A percentile compares a stretch with the other conserved stretches of the same genome.
These are phyloP conservation scores for Rhododendron williamsianum DNA, from an alignment of 148 eudicot species.

Conservation along the genomic window DNA sequence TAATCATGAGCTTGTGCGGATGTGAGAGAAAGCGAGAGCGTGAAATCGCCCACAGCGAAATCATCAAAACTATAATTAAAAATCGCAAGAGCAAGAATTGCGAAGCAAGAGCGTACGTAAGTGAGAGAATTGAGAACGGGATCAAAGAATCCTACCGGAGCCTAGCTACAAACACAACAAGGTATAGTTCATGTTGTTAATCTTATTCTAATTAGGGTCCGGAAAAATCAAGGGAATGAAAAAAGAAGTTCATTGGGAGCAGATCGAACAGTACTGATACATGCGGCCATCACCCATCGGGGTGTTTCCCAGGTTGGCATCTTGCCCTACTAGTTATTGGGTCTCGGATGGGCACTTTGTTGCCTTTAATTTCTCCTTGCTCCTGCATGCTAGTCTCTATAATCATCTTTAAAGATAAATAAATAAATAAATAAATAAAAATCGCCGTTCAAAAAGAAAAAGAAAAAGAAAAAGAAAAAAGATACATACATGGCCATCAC, in stretches of 20 bases:
- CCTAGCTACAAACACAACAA: neutral
- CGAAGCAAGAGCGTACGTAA: neutral
- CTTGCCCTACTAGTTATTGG: too few relatives aligned
- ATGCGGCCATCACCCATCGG: too few relatives aligned
- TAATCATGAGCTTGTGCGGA: too few relatives aligned
- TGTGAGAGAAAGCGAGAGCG: neutral
- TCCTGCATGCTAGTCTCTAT: too few relatives aligned
- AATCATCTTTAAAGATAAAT: too few relatives aligned
- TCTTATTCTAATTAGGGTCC: neutral
- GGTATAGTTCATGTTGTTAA: too few relatives aligned
- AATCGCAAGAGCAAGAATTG: neutral
- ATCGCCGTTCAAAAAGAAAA: too few relatives aligned
- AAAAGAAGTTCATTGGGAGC: neutral
- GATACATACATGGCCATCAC: neutral
- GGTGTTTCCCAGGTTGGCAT: too few relatives aligned
- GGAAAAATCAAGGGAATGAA: neutral
- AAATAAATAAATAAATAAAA: too few relatives aligned
- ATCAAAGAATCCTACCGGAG: neutral
- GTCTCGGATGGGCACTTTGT: too few relatives aligned
- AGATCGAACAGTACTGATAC: neutral
- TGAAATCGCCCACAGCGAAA: neutral
- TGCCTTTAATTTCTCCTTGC: too few relatives aligned
- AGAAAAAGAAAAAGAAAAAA: too few relatives aligned
- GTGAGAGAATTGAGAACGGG: neutral
- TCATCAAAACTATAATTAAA: neutral